Evolutionary conservation across 1,284 basidiomycete species (phyloP), one percentile per base, ranked within the genome.

Genomic region (Ustilago loliicola): DNA sequence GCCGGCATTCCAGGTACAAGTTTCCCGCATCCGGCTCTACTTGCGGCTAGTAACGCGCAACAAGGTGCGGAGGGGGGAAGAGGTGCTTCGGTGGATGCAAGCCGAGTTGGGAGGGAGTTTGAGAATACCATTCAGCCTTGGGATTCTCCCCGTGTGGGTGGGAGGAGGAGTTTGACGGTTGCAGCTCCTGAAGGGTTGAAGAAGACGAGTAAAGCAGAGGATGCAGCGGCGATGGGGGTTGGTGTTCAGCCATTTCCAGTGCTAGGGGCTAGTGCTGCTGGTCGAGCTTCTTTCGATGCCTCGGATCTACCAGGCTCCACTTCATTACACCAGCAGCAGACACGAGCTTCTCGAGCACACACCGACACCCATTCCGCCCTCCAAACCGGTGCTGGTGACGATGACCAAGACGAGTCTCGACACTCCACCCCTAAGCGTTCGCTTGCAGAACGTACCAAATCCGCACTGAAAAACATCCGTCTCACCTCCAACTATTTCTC

Each of bases 401-500:
- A 38, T 5, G 32, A 75, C 34, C 53, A 63, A 8, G 52, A 62
- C 6, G 23, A 65, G 23, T 34, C 21, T 27, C 19, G 51, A 27
- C n/a, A 40, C 40, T 17, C 30, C 23, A 63, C 54, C 30, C 29
- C n/a, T n/a, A n/a, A n/a, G n/a, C n/a, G n/a, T n/a, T n/a, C n/a
- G n/a, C n/a, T n/a, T n/a, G n/a, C n/a, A n/a, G n/a, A n/a, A n/a
- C n/a, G n/a, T n/a, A n/a, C 7, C 27, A 36, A 38, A 25, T 45
- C 5, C 36, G 63, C 56, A 56, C 54, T 21, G 23, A 67, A 32
- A 30, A 54, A 17, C 52, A 63, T 72, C 21, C 61, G 57, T 45
- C 62, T 77, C 56, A 62, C 65, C 11, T 77, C 74, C 62, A 77
- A 77, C 69, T 82, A 82, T 59, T 64, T 79, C 52, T 68, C 66